phyloP scores from a whole-genome alignment of 2,329 filamentous ascomycete genomes.

The Diaporthe helianthi region DNA sequence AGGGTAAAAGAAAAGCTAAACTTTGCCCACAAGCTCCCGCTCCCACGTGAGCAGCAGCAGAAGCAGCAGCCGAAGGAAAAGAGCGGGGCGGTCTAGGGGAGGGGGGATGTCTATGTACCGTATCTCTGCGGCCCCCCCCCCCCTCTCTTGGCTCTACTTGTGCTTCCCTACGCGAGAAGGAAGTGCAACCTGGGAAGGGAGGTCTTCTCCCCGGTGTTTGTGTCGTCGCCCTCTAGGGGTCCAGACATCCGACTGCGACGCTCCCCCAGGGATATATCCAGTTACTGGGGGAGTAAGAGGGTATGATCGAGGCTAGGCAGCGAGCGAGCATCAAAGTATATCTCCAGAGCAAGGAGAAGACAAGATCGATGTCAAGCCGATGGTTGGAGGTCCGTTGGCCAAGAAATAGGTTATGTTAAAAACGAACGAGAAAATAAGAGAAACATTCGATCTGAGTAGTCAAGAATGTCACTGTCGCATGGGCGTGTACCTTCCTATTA shows the following conservation, averaged over 20 bases:
- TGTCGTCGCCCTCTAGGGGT: slow-evolving; percentile 1
- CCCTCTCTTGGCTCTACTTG: not conserved
- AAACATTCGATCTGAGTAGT: not conserved
- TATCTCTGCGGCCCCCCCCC: no score
- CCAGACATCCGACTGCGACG: not conserved
- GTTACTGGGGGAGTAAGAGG: not conserved
- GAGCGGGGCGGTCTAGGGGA: not conserved
- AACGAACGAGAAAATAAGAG: not conserved
- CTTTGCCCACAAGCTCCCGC: slow-evolving; percentile 11
- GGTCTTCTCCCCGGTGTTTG: not conserved
- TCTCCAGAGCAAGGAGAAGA: no score
- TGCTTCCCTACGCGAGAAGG: no score
- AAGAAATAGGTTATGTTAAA: no score
- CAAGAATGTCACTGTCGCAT: not conserved
- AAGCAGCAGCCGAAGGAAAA: not conserved
- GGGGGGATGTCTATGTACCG: no score
- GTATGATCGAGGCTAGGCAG: not conserved
- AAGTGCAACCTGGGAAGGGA: not conserved
- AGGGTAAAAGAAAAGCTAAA: not conserved
- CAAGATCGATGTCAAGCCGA: not conserved
- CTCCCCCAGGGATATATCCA: not conserved
- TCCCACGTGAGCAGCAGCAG: slow-evolving; percentile 4
- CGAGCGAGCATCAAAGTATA: not conserved
- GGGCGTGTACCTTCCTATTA: slow-evolving; percentile 3
- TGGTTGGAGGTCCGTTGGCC: not conserved